Evolutionary conservation across 2,329 filamentous ascomycete species (phyloP).

Genomic region (Pseudogymnoascus sp.): DNA sequence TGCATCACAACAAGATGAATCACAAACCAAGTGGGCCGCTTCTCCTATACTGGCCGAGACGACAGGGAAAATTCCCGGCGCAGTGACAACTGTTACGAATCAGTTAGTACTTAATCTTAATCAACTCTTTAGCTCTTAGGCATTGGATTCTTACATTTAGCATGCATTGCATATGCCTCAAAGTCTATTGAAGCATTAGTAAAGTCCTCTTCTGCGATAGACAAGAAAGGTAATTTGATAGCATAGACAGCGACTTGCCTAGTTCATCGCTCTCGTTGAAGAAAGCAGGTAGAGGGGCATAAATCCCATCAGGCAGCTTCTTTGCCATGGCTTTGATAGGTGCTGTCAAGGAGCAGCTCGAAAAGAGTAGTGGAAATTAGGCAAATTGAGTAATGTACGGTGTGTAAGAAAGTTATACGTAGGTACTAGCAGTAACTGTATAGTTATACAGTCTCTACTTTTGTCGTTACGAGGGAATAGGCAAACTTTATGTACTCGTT

Average conservation of each 20-base stretch:
- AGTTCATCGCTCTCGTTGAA: constrained; percentile 12
- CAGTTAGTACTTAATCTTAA: background rate
- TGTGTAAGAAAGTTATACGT: too few species aligned
- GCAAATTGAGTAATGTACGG: background rate
- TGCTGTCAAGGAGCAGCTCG: background rate
- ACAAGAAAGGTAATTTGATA: background rate
- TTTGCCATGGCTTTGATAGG: background rate
- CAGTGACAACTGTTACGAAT: background rate
- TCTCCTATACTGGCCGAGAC: constrained; percentile 14
- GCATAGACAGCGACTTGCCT: background rate
- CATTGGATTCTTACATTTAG: constrained; percentile 9
- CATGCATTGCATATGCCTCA: constrained; percentile 12
- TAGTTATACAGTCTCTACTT: too few species aligned
- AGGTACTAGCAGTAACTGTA: too few species aligned
- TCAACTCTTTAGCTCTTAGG: background rate
- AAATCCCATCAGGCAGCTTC: constrained; percentile 9
- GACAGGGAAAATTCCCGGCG: constrained; percentile 11
- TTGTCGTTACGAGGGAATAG: too few species aligned
- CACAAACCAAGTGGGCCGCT: constrained; percentile 10
- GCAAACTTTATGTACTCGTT: background rate
- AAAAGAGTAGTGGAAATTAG: background rate
- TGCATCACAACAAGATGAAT: background rate
- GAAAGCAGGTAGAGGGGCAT: constrained; percentile 14
- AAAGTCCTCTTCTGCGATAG: background rate
- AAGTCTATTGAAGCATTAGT: constrained; percentile 11